phyloP scores from a whole-genome alignment of 352 stramenopile species.

The Phytophthora cajani region DNA sequence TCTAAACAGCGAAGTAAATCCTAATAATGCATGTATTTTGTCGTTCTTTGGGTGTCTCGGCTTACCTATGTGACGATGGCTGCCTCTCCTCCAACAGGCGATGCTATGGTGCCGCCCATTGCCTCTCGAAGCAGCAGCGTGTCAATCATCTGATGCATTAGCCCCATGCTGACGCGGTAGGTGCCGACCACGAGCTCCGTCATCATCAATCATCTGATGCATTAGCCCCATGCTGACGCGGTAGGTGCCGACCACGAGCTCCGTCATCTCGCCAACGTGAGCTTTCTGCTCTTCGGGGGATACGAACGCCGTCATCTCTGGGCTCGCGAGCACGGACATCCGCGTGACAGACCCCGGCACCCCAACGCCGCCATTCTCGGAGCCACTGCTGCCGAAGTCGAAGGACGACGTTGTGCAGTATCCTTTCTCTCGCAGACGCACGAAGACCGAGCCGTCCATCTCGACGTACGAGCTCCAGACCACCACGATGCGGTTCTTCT shows the following conservation, averaged over 20 bases:
- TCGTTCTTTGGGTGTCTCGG: background rate
- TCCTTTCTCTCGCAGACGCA: conserved; percentile 47
- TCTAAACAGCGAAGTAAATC: conserved; percentile 2
- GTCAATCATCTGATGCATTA: conserved; percentile 54
- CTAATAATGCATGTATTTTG: background rate
- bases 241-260: conserved; percentile 57
- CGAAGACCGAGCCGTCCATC: conserved; percentile 41
- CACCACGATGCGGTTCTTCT: conserved; percentile 25
- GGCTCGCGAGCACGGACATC: conserved; percentile 25
- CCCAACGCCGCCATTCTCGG: background rate
- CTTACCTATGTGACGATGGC: background rate
- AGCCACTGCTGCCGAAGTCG: conserved; percentile 8
- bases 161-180: conserved; percentile 45
- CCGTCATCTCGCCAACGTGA: conserved; percentile 57
- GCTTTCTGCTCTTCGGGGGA: conserved; percentile 17
- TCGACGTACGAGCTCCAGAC: conserved; percentile 46
- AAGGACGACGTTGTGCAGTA: conserved; percentile 25
- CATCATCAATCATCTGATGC: conserved; percentile 52
- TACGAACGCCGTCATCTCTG: conserved; percentile 27
- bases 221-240: conserved; percentile 48
- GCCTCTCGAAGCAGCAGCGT: conserved; percentile 44
- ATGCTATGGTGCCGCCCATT: conserved; percentile 23
- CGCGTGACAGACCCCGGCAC: conserved; percentile 30
- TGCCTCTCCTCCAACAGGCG: background rate
- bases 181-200: conserved; percentile 57